Evolutionary conservation across 768 basidiomycete species (phyloP), one percentile per base, ranked within the genome.

Genomic region (Agrocybe praecox): DNA sequence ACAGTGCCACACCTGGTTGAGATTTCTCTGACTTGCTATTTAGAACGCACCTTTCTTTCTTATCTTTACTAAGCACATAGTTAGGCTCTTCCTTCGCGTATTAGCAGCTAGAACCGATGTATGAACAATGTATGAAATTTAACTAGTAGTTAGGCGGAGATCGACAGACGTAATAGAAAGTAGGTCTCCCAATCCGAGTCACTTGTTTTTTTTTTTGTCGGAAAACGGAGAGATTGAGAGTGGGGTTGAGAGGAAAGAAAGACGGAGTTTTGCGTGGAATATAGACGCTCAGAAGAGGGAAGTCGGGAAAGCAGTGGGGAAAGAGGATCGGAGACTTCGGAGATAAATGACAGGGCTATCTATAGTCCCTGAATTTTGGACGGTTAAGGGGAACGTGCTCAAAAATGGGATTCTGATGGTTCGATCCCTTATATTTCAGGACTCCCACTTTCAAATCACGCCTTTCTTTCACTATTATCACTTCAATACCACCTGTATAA

Each of bases 341-440:
- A 46, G 46, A 32, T 46, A 53, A 53, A 26, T 42, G 46, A 45
- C 21, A 54, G 56, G 59, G 22, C 57, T 32, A 58, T 42, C 49
- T 34, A 46, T 50, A 43, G 26, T 19, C 56, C 52, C 60, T 55
- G 33, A 34, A 40, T 6, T 40, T 40, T 14, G 14, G 42, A 10
- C 40, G 17, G 21, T n/a, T 17, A 17, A 59, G 42, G 56, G 53
- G 53, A 69, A 69, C 62, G 65, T 68, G 64, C 58, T 54, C 66
- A 62, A 67, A 66, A 61, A 60, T 62, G 65, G 64, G 57, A 59
- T 46, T n/a, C 43, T 63, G 65, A 66, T 69, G 62, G 65, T 69
- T 65, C 69, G 71, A 72, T 68, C 65, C 65, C 62, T 58, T 56
- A 56, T 62, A 42, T 49, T 43, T 56, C 50, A 32, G 48, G 52